Conservation (phyloP, 257 asterid species). For the Solanum paucissectum region DNA sequence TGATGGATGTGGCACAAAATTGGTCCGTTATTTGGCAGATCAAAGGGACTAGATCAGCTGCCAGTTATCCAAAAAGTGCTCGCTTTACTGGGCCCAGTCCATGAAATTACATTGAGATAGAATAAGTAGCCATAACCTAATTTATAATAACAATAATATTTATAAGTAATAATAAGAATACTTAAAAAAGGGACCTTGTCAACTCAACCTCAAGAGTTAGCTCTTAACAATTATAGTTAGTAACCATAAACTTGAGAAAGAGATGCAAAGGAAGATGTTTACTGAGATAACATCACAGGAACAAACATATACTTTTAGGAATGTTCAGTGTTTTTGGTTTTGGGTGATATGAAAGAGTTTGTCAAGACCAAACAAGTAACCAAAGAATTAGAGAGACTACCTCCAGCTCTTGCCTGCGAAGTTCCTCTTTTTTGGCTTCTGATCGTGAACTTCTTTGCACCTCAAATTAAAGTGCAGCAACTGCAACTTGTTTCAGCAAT, state of each 20-base stretch:
- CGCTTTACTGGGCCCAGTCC: neutral
- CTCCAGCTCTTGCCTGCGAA: slow-evolving; percentile 68
- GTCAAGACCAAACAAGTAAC: neutral
- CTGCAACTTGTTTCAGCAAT: slow-evolving; percentile 57
- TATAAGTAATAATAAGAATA: neutral
- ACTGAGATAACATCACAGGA: neutral
- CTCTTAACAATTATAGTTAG: neutral
- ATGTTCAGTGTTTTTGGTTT: neutral
- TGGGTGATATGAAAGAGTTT: neutral
- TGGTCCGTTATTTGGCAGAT: neutral
- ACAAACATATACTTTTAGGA: neutral
- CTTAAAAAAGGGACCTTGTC: neutral
- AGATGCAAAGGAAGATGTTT: neutral
- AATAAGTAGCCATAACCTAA: neutral
- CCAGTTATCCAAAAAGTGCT: neutral
- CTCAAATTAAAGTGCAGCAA: slow-evolving; percentile 74
- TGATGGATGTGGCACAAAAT: neutral
- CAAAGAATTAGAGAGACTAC: slow-evolving; percentile 11
- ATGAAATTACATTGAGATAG: neutral
- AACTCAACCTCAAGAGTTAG: neutral
- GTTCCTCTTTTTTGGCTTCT: slow-evolving; percentile 90
- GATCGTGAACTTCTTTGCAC: slow-evolving; percentile 85
- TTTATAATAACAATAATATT: neutral
- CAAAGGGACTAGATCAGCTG: neutral
- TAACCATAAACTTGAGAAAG: neutral